A percentile compares a stretch with the other conserved stretches of the same genome.
These are phyloP conservation scores for Gardenia jasminoides DNA, from an alignment of 257 asterid species.

Conservation along the genomic window DNA sequence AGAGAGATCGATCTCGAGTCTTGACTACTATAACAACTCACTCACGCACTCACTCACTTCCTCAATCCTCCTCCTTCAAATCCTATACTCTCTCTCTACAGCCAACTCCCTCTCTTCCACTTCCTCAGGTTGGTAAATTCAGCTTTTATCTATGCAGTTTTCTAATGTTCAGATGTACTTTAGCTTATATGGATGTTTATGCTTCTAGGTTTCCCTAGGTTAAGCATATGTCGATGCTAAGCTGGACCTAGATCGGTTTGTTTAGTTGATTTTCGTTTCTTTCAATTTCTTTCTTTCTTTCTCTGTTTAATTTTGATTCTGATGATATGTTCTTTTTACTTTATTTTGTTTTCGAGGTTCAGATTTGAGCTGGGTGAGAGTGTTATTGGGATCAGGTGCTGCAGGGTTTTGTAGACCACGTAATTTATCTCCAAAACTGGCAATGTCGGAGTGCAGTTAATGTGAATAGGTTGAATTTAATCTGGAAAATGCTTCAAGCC, in stretches of 20 bases:
- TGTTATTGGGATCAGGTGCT: slow-evolving; percentile 20
- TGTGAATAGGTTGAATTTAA: background rate
- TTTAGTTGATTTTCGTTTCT: background rate
- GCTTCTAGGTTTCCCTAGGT: background rate
- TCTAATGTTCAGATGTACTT: background rate
- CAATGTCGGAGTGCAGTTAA: slow-evolving; percentile 6
- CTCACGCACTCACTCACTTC: background rate
- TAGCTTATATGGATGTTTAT: background rate
- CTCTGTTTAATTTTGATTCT: background rate
- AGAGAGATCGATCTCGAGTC: slow-evolving; percentile 13
- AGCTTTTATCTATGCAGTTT: background rate
- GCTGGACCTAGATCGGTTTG: slow-evolving; percentile 10
- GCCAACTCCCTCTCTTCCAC: slow-evolving; percentile 1
- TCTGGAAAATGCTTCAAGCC: background rate
- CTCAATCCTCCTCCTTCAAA: background rate
- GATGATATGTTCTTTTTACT: background rate
- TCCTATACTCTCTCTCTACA: slow-evolving; percentile 18
- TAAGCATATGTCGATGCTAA: background rate
- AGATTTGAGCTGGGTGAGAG: slow-evolving; percentile 23
- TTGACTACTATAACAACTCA: background rate
- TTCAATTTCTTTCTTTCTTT: background rate
- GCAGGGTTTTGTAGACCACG: background rate
- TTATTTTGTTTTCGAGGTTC: slow-evolving; percentile 5
- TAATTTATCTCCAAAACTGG: background rate
- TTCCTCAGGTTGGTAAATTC: slow-evolving; percentile 24